Percentiles rank a stretch among this genome's conserved stretches.
Conservation (phyloP, 2,329 filamentous ascomycete species). For the Thelonectria discophora region DNA sequence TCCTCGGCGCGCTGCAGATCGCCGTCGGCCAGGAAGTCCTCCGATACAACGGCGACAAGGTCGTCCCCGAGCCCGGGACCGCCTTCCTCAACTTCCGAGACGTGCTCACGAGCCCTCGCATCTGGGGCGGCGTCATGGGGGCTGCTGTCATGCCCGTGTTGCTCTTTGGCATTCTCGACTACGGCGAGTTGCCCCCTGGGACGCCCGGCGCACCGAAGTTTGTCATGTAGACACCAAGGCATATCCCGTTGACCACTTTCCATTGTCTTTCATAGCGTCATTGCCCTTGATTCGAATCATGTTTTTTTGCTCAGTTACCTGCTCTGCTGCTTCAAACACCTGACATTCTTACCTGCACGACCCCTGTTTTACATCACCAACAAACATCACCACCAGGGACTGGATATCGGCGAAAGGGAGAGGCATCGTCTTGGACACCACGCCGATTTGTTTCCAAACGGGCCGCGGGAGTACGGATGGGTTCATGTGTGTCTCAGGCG, state of each 20-base stretch:
- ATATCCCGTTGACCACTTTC: no score
- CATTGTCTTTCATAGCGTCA: no score
- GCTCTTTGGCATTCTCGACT: slow-evolving; percentile 21
- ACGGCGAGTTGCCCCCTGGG: not conserved
- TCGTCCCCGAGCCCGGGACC: slow-evolving; percentile 14
- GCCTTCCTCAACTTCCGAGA: slow-evolving; percentile 35
- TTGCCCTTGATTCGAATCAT: not conserved
- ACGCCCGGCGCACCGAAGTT: not conserved
- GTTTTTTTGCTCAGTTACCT: not conserved
- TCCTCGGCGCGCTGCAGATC: slow-evolving; percentile 23
- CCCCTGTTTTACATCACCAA: slow-evolving; percentile 10
- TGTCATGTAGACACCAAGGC: no score
- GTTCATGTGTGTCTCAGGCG: slow-evolving; percentile 12
- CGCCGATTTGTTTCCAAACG: slow-evolving; percentile 7
- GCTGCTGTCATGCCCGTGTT: slow-evolving; percentile 26
- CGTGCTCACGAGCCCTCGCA: slow-evolving; percentile 28
- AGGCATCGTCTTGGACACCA: slow-evolving; percentile 6
- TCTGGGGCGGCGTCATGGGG: slow-evolving; percentile 27
- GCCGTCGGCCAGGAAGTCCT: slow-evolving; percentile 26
- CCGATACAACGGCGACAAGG: slow-evolving; percentile 12
- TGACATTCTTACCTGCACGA: slow-evolving; percentile 4
- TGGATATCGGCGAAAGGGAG: slow-evolving; percentile 17
- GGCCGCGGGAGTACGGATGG: slow-evolving; percentile 14
- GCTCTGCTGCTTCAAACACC: slow-evolving; percentile 1
- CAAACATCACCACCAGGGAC: slow-evolving; percentile 2